These are phyloP conservation scores for Tetrastigma voinierianum DNA, from an alignment of 164 flowering plant genomes.

Conservation along the genomic window DNA sequence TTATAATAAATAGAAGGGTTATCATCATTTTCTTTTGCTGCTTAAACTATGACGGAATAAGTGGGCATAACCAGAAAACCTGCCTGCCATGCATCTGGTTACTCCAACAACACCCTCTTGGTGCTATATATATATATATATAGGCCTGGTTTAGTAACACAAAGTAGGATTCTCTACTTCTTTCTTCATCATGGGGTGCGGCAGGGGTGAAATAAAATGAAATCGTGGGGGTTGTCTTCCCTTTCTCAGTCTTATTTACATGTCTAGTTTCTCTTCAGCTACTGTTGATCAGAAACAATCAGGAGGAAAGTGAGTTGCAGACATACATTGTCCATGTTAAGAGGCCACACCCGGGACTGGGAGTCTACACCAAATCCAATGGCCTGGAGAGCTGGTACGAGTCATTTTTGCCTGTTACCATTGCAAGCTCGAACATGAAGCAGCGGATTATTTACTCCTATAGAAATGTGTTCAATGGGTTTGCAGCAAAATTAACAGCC, in stretches of 20 bases:
- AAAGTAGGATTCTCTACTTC: too few relatives aligned
- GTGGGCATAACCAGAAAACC: too few relatives aligned
- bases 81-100: too few relatives aligned
- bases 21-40: too few relatives aligned
- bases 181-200: too few relatives aligned
- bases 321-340: constrained; percentile 17
- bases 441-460: constrained; percentile 17
- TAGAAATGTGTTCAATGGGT: constrained; percentile 21
- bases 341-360: too few relatives aligned
- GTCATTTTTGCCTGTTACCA: constrained; percentile 20
- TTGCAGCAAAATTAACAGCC: constrained; percentile 30
- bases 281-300: background rate
- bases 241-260: background rate
- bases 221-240: background rate
- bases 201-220: too few relatives aligned
- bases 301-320: background rate
- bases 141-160: too few relatives aligned
- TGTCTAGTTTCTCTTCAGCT: background rate
- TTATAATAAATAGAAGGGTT: too few relatives aligned
- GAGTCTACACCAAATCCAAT: background rate
- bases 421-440: background rate
- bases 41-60: too few relatives aligned
- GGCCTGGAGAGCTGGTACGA: constrained; percentile 12
- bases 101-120: too few relatives aligned
- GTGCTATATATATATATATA: too few relatives aligned